Base-by-base conservation (phyloP, 2,329 filamentous ascomycete species). In the Colletotrichum tofieldiae region DNA sequence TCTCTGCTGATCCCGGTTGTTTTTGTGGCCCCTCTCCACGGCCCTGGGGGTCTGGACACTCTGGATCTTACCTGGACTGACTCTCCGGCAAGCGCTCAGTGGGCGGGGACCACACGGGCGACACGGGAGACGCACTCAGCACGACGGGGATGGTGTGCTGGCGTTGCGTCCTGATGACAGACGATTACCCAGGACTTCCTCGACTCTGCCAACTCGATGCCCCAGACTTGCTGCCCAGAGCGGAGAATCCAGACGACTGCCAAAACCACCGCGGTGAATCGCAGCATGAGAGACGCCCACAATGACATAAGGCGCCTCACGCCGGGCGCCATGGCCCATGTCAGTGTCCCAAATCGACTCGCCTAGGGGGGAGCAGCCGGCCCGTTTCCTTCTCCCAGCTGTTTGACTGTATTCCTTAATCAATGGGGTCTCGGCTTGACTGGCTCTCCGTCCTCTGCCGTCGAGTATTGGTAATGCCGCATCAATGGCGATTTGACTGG, bases 141-240 rank as follows among this genome's bases (percentile, higher is more conserved):
- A 58, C 39, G 43, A 51, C 59, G 43, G 47, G 65, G 70, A 69
- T 72, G 59, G 45, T 61, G 68, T 59, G 60, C 29, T 69, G 65
- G 54, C 65, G 66, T 60, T 59, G 59, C 70, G 59, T 59, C 65
- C 52, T 60, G 70, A 70, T 70, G 65, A 72, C 70, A 55, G 52
- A 41, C 47, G 52, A 55, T 35, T 55, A 63, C 45, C 54, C 32
- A 54, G 68, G 41, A 23, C 58, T 58, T 68, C 58, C 68, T 68
- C 65, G 68, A 68, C 61, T 54, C 35, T 35, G 18, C 47, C 18
- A 45, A 41, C 47, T 59, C 45, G 26, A 39, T 32, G 6, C 54
- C 9, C 45, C 59, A 54, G 52, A 52, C n/a, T 43, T 63, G 56
- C 64, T 68, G 58, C 55, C 69, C 69, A 54, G 58, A 52, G 69